Evolutionary conservation across 2,329 filamentous ascomycete genomes (phyloP), one percentile per base, ranked within the genome.

Genomic region (Thelonectria blattea): DNA sequence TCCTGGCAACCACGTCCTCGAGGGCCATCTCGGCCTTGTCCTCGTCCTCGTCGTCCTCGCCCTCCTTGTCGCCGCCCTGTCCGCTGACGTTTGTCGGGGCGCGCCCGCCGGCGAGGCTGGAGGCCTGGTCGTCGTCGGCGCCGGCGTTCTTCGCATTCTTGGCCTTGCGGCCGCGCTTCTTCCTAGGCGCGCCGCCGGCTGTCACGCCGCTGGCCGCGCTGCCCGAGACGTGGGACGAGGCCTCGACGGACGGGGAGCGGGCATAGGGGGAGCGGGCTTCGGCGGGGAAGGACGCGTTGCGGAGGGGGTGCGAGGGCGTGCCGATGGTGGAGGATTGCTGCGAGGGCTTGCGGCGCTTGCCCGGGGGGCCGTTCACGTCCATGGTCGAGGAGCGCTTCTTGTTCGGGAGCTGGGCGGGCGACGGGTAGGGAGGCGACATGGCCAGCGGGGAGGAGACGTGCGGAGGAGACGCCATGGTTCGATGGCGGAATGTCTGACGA

Each of bases 211-310:
- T 84, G 63, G 83, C 81, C 48, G 83, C 84, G 50, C 86, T 88
- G 32, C 86, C 88, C 63, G 86, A 87, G 15, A 88, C 83, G 46
- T 87, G 79, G 39, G 84, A 88, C 56, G 80, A 78, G 9, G 78
- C 82, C 59, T 91, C 88, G 52, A 88, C 80, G 2, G 87, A 90
- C 0, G 89, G 89, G 0, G 88, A 91, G 15, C 89, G 85, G 17
- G 81, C 81, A 42, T 83, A 83, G 0, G 85, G 82, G 2, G 85
- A 86, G 20, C 80, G 75, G 34, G 75, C 76, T 55, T 85, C 88
- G 24, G 91, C 90, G 0, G 91, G 90, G 71, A 93, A 95, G 0
- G 91, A 92, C 5, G 92, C 93, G 71, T 93, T 90, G 41, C 91
- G 90, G 2, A 95, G 85, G 1, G 89, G 90, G 65, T 92, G 90